phyloP scores from a whole-genome alignment of 108 stramenopile species.

The Nitzschia sp. region DNA sequence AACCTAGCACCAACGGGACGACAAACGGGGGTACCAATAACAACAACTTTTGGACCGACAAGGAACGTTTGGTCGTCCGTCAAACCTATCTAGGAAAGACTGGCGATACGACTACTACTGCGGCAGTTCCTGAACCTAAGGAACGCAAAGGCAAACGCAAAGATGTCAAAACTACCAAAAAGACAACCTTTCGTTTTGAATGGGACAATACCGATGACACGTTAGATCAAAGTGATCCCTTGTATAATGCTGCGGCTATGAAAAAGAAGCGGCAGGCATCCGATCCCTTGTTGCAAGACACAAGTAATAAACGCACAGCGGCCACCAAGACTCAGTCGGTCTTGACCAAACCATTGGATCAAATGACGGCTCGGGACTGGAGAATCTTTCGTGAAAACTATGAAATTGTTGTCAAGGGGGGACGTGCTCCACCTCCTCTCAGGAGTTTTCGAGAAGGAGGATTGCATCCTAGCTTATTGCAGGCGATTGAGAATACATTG shows the following conservation, averaged over 20 bases:
- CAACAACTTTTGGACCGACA: constrained; percentile 24
- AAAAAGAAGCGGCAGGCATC: constrained; percentile 43
- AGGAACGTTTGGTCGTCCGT: constrained; percentile 51
- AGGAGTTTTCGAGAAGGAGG: constrained; percentile 77
- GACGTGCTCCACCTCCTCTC: constrained; percentile 86
- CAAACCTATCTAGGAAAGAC: constrained; percentile 70
- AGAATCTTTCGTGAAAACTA: constrained; percentile 97
- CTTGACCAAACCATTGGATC: constrained; percentile 67
- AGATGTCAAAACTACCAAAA: constrained; percentile 33
- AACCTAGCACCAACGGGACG: constrained; percentile 1
- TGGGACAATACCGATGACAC: constrained; percentile 96
- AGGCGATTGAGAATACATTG: constrained; percentile 84
- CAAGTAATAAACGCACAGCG: background rate
- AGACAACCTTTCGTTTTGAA: constrained; percentile 91
- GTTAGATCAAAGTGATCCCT: constrained; percentile 72
- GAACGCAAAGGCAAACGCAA: constrained; percentile 4
- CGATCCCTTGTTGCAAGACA: background rate
- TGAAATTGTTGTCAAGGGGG: constrained; percentile 94
- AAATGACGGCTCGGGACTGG: constrained; percentile 97
- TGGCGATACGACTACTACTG: constrained; percentile 20
- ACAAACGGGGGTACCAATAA: background rate
- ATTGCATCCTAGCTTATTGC: constrained; percentile 44
- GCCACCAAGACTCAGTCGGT: background rate
- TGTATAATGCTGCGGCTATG: constrained; percentile 70
- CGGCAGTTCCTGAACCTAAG: background rate